Percentiles rank a stretch among this genome's conserved stretches.
Conservation (phyloP, 2,329 filamentous ascomycete genomes). For the Calonectria pauciramosa region DNA sequence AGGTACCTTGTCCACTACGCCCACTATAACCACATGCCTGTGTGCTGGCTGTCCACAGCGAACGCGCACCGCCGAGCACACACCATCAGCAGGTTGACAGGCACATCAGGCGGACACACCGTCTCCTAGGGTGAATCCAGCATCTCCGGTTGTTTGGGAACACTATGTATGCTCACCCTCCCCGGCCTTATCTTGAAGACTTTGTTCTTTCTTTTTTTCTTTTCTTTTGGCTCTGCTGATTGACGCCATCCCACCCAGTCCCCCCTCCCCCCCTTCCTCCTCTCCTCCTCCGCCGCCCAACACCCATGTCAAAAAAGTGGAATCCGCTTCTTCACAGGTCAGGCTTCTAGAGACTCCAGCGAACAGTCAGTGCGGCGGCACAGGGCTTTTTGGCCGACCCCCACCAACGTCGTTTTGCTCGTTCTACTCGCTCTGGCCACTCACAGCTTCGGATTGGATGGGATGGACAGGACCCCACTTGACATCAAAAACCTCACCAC, state of each 20-base stretch:
- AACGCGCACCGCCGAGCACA: constrained; percentile 1
- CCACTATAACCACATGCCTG: constrained; percentile 15
- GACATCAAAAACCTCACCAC: constrained; percentile 27
- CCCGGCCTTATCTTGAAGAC: neutral
- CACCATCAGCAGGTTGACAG: neutral
- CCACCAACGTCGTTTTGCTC: constrained; percentile 5
- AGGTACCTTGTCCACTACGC: constrained; percentile 7
- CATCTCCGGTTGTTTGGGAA: neutral
- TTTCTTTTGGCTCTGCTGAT: neutral
- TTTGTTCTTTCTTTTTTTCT: neutral
- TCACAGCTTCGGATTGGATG: constrained; percentile 16
- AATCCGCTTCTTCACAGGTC: neutral
- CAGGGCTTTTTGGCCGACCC: constrained; percentile 20
- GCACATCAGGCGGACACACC: constrained; percentile 14
- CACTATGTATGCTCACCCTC: constrained; percentile 1
- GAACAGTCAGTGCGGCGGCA: constrained; percentile 26
- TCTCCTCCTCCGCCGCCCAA: neutral
- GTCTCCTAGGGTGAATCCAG: neutral
- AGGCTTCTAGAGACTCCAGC: constrained; percentile 27
- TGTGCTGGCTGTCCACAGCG: constrained; percentile 4
- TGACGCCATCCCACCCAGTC: neutral
- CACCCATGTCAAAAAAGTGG: constrained; percentile 18
- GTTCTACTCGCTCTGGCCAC: constrained; percentile 10
- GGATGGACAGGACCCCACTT: constrained; percentile 18
- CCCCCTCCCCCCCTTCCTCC: neutral